phyloP scores from a whole-genome alignment of 1,284 basidiomycete species.

The Trichosporon sp. region DNA sequence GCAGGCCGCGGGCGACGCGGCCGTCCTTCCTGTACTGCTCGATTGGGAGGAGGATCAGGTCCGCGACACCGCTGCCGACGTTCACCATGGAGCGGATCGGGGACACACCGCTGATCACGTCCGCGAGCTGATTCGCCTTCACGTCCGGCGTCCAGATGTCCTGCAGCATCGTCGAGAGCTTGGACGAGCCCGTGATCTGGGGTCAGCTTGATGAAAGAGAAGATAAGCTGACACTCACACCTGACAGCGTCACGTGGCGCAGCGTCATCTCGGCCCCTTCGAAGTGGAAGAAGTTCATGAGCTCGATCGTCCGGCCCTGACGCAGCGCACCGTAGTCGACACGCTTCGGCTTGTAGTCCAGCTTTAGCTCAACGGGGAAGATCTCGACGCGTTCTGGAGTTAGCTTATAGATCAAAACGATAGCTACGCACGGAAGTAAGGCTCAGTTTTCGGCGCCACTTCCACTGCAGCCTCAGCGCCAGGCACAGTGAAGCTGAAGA shows the following conservation, averaged over 20 bases:
- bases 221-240: conserved; percentile 63
- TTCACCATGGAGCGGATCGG: conserved; percentile 95
- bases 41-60: conserved; percentile 91
- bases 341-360: conserved; percentile 97
- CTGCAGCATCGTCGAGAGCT: conserved; percentile 85
- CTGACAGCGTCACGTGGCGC: conserved; percentile 85
- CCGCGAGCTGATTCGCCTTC: conserved; percentile 94
- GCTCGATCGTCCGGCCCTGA: conserved; percentile 88
- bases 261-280: conserved; percentile 98
- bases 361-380: conserved; percentile 76
- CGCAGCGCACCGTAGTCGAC: conserved; percentile 91
- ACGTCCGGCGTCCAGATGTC: conserved; percentile 99
- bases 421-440: conserved; percentile 55
- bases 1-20: conserved; percentile 86
- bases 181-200: conserved; percentile 84
- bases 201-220: background rate
- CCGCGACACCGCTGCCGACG: conserved; percentile 92
- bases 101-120: conserved; percentile 94
- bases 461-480: conserved; percentile 39
- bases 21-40: conserved; percentile 97
- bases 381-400: conserved; percentile 54
- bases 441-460: conserved; percentile 49
- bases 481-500: conserved; percentile 83
- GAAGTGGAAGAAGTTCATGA: conserved; percentile 99
- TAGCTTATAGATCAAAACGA: background rate